phyloP scores from a whole-genome alignment of 495 filamentous ascomycete species.

The Viridothelium virens region DNA sequence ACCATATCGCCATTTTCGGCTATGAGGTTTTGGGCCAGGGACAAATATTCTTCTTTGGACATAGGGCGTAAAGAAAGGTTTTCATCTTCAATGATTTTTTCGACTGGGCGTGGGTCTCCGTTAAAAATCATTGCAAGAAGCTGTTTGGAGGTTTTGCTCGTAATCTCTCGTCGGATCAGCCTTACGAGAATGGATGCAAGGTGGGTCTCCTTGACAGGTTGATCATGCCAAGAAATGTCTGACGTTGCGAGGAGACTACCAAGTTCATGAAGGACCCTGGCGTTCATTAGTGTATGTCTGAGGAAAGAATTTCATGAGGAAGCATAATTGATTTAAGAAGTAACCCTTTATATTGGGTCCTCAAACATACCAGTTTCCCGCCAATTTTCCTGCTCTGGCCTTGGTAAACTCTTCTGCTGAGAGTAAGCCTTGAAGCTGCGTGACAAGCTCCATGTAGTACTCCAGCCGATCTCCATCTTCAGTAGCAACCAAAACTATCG shows the following conservation, averaged over 20 bases:
- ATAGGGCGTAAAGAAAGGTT: conserved; percentile 60
- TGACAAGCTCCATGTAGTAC: conserved; percentile 71
- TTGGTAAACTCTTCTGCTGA: conserved; percentile 21
- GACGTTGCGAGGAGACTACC: conserved; percentile 60
- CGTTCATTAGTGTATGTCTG: background rate
- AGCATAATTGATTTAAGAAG: background rate
- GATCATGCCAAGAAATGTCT: conserved; percentile 46
- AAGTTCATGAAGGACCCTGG: conserved; percentile 70
- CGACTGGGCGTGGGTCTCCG: conserved; percentile 39
- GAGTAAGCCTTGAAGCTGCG: conserved; percentile 41
- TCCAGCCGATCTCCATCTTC: conserved; percentile 75
- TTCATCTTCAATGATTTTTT: conserved; percentile 55
- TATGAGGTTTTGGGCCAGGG: conserved; percentile 45
- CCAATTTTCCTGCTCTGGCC: conserved; percentile 19
- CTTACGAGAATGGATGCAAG: conserved; percentile 61
- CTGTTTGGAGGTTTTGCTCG: conserved; percentile 58
- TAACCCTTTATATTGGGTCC: background rate
- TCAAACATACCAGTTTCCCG: conserved; percentile 21
- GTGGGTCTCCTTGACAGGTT: conserved; percentile 49
- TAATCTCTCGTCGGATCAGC: conserved; percentile 60
- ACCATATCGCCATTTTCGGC: conserved; percentile 54
- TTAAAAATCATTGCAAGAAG: conserved; percentile 57
- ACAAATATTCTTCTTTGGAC: conserved; percentile 50
- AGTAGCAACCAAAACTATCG: conserved; percentile 67
- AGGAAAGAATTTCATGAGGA: too few relatives aligned